Evolutionary conservation across 805 yeast genomes (phyloP), one percentile per base, ranked within the genome.

Genomic region (Kuraishia molischiana): DNA sequence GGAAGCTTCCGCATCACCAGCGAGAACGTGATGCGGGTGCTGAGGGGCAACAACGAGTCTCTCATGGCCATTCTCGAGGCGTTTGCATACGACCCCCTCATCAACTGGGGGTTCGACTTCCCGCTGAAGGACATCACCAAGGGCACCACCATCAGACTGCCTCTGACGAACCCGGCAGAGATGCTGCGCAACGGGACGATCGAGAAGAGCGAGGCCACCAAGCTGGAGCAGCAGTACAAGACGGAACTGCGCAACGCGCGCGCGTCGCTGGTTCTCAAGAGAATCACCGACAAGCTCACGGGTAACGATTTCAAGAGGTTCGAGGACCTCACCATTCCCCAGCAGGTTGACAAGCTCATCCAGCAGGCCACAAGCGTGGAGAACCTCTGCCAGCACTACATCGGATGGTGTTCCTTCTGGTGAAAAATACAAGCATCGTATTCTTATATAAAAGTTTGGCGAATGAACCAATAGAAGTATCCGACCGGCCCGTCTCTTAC

Each of bases 341-440:
- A 82, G 3, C 99, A 92, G 58, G 97, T 92, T 29, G 97, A 92
- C 49, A 81, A 80, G 54, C 65, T 92, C 54, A 92, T 92, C 37
- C 95, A 85, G 50, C 96, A 92, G 55, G 97, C 98, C 2, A 92
- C 97, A 0, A 82, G 95, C 35, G 94, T 90, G 22, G 97, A 92
- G 54, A 92, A 92, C 50, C 62, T 92, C 39, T 92, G 97, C 52
- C 97, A 87, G 59, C 98, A 90, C 59, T 92, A 85, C 54, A 83
- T 92, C 44, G 99, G 99, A 15, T 92, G 99, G 99, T 92, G 99
- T 62, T 85, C 97, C 1, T 92, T 90, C 74, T 92, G 98, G 97
- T 90, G 52, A 57, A 30, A 26, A 17, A 11, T 11, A 22, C 11
- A 22, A 22, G 26, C 26, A 22, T 11, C 26, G 26, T 22, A 22